Evolutionary conservation across 495 filamentous ascomycete genomes (phyloP).

Genomic region (Bombardia bombarda): DNA sequence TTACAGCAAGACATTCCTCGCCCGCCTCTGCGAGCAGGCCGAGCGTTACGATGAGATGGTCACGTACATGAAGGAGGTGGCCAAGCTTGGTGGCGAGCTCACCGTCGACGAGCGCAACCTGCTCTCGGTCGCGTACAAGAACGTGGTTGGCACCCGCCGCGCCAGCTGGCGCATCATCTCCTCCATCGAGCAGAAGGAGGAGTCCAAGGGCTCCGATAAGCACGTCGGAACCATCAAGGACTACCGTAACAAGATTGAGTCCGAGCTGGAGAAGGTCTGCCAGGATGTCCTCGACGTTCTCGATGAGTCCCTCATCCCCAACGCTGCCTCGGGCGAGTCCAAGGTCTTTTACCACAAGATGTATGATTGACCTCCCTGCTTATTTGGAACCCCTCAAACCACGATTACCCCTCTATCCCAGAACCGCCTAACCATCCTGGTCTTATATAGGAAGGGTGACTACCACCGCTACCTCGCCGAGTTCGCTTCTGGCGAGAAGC

Average conservation of each 20-base stretch:
- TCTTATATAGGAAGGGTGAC: constrained; percentile 88
- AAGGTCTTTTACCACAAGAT: constrained; percentile 99
- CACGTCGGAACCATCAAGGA: constrained; percentile 97
- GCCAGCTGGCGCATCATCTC: constrained; percentile 99
- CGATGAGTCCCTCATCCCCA: constrained; percentile 92
- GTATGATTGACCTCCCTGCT: constrained; percentile 33
- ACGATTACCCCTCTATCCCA: too few relatives aligned
- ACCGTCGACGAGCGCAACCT: constrained; percentile 97
- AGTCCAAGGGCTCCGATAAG: constrained; percentile 95
- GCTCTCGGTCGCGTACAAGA: constrained; percentile 99
- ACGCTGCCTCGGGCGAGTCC: constrained; percentile 92
- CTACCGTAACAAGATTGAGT: constrained; percentile 99
- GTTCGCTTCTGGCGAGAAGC: constrained; percentile 95
- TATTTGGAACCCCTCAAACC: too few relatives aligned
- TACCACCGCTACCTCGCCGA: constrained; percentile 99
- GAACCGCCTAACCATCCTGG: not conserved
- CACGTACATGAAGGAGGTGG: constrained; percentile 99
- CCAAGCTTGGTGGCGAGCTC: constrained; percentile 95
- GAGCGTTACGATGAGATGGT: constrained; percentile 99
- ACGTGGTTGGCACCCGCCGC: constrained; percentile 97
- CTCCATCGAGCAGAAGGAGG: constrained; percentile 99
- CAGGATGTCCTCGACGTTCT: constrained; percentile 97
- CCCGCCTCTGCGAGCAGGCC: constrained; percentile 99
- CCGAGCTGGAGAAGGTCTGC: constrained; percentile 97
- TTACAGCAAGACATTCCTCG: constrained; percentile 98